Conservation (phyloP, 2,329 filamentous ascomycete genomes). For the Nemania sp. region DNA sequence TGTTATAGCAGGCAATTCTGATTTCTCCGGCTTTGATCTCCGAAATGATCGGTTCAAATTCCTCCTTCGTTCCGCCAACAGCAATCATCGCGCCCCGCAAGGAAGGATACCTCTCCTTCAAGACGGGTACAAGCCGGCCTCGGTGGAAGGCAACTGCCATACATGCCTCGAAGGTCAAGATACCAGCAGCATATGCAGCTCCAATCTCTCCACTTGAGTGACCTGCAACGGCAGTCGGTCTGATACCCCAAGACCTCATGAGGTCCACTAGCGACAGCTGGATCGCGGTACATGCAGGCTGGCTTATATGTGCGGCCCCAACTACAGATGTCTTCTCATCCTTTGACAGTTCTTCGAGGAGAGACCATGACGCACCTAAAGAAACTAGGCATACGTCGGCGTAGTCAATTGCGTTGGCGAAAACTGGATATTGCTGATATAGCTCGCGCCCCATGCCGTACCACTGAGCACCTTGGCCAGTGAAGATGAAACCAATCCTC, state of each 20-base stretch:
- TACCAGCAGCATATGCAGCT: slow-evolving; percentile 52
- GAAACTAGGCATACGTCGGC: slow-evolving; percentile 41
- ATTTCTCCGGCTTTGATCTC: slow-evolving; percentile 42
- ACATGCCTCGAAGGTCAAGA: slow-evolving; percentile 50
- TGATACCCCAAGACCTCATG: slow-evolving; percentile 44
- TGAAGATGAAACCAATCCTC: slow-evolving; percentile 48
- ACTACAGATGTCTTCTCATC: slow-evolving; percentile 44
- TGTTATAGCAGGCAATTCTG: slow-evolving; percentile 55
- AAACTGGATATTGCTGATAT: slow-evolving; percentile 45
- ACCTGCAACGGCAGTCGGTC: slow-evolving; percentile 44
- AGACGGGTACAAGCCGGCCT: slow-evolving; percentile 49
- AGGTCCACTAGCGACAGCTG: slow-evolving; percentile 46
- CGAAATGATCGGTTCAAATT: slow-evolving; percentile 47
- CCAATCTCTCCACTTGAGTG: slow-evolving; percentile 51
- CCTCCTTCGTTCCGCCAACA: slow-evolving; percentile 52
- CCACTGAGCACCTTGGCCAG: slow-evolving; percentile 49
- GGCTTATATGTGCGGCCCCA: slow-evolving; percentile 46
- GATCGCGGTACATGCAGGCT: slow-evolving; percentile 47
- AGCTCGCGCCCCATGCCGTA: slow-evolving; percentile 50
- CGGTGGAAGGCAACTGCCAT: slow-evolving; percentile 56
- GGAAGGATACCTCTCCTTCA: slow-evolving; percentile 47
- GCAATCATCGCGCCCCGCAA: slow-evolving; percentile 60
- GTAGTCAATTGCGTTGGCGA: slow-evolving; percentile 42
- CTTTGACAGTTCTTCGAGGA: slow-evolving; percentile 43
- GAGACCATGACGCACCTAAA: slow-evolving; percentile 44